phyloP scores from a whole-genome alignment of 305 asterid species.

The Fraxinus xanthoxyloides region DNA sequence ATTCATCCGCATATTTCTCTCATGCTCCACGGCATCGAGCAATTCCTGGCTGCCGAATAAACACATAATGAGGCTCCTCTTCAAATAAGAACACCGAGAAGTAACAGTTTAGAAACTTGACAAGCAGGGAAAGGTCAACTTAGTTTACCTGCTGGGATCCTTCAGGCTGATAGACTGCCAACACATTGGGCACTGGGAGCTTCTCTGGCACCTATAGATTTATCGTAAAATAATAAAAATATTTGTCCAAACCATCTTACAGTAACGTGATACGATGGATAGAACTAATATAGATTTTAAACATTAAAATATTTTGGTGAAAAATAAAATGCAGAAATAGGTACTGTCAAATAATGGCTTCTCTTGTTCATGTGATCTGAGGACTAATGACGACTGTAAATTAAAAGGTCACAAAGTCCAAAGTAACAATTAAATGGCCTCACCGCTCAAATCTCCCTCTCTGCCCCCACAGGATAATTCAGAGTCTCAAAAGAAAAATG shows the following conservation, averaged over 20 bases:
- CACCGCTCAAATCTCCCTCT: background rate
- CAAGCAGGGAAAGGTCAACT: background rate
- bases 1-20: slow-evolving; percentile 48
- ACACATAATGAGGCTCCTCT: slow-evolving; percentile 15
- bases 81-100: background rate
- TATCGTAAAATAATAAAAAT: slow-evolving; percentile 10
- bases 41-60: slow-evolving; percentile 53
- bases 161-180: slow-evolving; percentile 79
- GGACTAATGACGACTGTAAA: background rate
- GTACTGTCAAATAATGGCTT: background rate
- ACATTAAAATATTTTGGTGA: background rate
- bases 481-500: background rate
- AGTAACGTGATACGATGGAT: background rate
- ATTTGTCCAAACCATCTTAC: background rate
- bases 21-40: slow-evolving; percentile 57
- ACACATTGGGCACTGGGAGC: slow-evolving; percentile 94
- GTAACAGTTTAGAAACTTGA: background rate
- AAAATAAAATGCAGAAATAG: background rate
- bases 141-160: slow-evolving; percentile 64
- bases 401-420: background rate
- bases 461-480: background rate
- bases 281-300: background rate
- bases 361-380: background rate
- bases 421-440: background rate
- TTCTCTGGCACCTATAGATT: slow-evolving; percentile 75